Evolutionary conservation across 257 asterid species (phyloP), one percentile per base, ranked within the genome.

Genomic region (Lycium barbarum): DNA sequence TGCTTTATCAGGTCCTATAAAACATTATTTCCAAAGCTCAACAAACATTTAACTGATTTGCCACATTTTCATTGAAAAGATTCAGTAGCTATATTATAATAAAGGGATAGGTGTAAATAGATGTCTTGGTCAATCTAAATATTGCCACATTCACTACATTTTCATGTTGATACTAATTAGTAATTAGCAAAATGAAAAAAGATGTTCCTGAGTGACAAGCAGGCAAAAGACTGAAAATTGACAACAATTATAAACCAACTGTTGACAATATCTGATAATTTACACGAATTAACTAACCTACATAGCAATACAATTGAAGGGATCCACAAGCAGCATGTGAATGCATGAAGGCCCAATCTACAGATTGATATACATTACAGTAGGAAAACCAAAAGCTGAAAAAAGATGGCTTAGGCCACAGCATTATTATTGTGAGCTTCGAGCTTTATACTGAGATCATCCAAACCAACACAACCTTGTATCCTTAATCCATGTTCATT

Each of bases 401-500:
- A 17, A 38, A 54, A 35, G 49, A 53, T 3, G 38, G 59, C 5
- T 83, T 68, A 54, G 9, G 51, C 66, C n/a, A 59, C 58, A 33
- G 57, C 80, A 68, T 51, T 33, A 40, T 18, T 54, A 6, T 76
- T 84, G 4, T 47, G 71, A 62, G 90, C 85, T 80, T 83, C 87
- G 53, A 92, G 85, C 83, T 76, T 87, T 87, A 95, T 86, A 43
- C 71, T 90, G 51, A 97, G 93, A 86, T 97, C 99, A 84, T 97
- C 98, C 93, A 95, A 67, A 79, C 80, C 83, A 79, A 93, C 87
- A 89, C 84, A 81, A 80, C 94, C 97, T 59, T 87, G 87, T 53
- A 97, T 95, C 79, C 79, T 83, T 80, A 97, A 67, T 36, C 92
- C 98, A 55, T 97, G 98, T 90, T 97, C 99, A 54, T 97, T 97